These are phyloP conservation scores for Coniochaeta pulveracea DNA, from an alignment of 2,329 filamentous ascomycete species.

Conservation along the genomic window DNA sequence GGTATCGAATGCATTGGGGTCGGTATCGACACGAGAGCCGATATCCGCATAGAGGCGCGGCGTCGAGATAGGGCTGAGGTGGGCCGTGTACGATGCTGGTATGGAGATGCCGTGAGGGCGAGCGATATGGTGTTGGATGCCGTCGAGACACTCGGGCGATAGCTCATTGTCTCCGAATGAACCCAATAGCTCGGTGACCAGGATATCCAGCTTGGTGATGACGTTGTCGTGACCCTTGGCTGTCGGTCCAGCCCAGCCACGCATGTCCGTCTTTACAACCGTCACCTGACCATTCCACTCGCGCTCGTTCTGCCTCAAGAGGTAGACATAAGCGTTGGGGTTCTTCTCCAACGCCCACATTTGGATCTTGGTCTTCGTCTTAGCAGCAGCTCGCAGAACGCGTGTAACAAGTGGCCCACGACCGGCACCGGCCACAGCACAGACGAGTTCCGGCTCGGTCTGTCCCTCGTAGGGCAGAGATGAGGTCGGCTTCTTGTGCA, in stretches of 20 bases:
- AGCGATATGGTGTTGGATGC: conserved; percentile 80
- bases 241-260: conserved; percentile 79
- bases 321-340: conserved; percentile 88
- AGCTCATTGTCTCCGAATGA: conserved; percentile 97
- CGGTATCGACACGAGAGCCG: conserved; percentile 44
- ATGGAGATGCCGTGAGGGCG: conserved; percentile 81
- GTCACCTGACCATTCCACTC: conserved; percentile 75
- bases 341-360: conserved; percentile 97
- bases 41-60: conserved; percentile 81
- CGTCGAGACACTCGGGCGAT: conserved; percentile 86
- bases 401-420: conserved; percentile 86
- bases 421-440: conserved; percentile 88
- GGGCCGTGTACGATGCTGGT: conserved; percentile 83
- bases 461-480: conserved; percentile 28
- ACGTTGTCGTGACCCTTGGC: conserved; percentile 28
- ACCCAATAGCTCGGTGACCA: conserved; percentile 87
- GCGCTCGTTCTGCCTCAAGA: conserved; percentile 73
- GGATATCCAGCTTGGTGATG: conserved; percentile 67
- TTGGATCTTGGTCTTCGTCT: conserved; percentile 66
- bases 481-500: conserved; percentile 61
- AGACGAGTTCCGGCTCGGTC: conserved; percentile 41
- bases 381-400: conserved; percentile 67
- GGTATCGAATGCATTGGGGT: conserved; percentile 69
- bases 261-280: conserved; percentile 94
- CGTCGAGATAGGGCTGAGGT: conserved; percentile 82